phyloP scores from a whole-genome alignment of 352 stramenopile species.

The Stephanocyclus meneghinianus region DNA sequence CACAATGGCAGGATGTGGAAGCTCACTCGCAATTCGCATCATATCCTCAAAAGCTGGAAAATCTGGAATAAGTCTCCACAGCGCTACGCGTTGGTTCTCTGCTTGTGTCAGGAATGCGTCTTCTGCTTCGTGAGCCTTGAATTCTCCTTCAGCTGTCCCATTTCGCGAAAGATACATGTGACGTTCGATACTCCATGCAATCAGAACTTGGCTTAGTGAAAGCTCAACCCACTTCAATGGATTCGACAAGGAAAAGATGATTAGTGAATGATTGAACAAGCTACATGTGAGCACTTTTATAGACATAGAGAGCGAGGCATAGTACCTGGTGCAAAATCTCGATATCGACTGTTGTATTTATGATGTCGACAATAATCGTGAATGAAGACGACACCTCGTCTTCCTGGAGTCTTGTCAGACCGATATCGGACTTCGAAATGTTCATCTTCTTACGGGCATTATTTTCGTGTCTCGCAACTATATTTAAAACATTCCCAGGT shows the following conservation, averaged over 20 bases:
- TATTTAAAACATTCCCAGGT: constrained; percentile 23
- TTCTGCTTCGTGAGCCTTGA: constrained; percentile 12
- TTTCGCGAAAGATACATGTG: constrained; percentile 48
- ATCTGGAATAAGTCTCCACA: constrained; percentile 49
- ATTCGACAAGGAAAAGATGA: constrained; percentile 10
- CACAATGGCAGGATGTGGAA: constrained; percentile 72
- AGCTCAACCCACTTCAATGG: constrained; percentile 53
- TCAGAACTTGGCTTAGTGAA: constrained; percentile 73
- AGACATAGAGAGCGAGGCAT: background rate
- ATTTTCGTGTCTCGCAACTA: constrained; percentile 20
- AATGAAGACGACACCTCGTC: constrained; percentile 27
- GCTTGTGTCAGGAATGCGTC: constrained; percentile 21
- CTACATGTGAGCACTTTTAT: background rate
- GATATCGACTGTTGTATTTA: constrained; percentile 66
- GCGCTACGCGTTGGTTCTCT: constrained; percentile 23
- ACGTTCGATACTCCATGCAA: constrained; percentile 66
- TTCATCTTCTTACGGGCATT: constrained; percentile 23
- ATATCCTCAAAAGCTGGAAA: constrained; percentile 55
- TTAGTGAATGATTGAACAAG: constrained; percentile 1
- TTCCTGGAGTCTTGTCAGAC: constrained; percentile 2
- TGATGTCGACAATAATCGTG: constrained; percentile 65
- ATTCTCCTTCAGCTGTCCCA: background rate
- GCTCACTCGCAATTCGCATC: constrained; percentile 44
- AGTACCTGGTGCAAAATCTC: constrained; percentile 69
- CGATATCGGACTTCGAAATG: constrained; percentile 36